phyloP scores from a whole-genome alignment of 2,329 filamentous ascomycete species.

The Alternaria ventricosa region DNA sequence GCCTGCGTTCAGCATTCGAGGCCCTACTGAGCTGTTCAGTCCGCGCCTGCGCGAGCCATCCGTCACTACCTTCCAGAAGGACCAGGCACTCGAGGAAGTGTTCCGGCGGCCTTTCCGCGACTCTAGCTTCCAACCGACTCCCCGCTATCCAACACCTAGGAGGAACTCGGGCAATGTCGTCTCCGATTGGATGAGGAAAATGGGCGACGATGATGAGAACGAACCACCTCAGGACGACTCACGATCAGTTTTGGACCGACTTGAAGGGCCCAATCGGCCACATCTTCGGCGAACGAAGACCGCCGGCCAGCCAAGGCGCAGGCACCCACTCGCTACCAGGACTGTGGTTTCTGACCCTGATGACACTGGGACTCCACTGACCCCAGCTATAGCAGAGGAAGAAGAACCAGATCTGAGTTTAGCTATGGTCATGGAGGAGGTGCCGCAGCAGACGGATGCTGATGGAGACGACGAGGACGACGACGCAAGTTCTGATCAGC shows the following conservation, averaged over 20 bases:
- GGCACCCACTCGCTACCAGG: slow-evolving; percentile 59
- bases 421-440: slow-evolving; percentile 50
- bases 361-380: slow-evolving; percentile 41
- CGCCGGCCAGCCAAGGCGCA: slow-evolving; percentile 40
- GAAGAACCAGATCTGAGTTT: slow-evolving; percentile 50
- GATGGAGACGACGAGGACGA: slow-evolving; percentile 85
- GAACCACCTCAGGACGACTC: slow-evolving; percentile 68
- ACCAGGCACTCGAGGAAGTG: slow-evolving; percentile 87
- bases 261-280: slow-evolving; percentile 61
- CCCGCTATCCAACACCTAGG: slow-evolving; percentile 58
- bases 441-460: slow-evolving; percentile 73
- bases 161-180: slow-evolving; percentile 82
- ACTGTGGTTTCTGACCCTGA: slow-evolving; percentile 66
- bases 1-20: slow-evolving; percentile 50
- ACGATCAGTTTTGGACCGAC: slow-evolving; percentile 62
- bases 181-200: slow-evolving; percentile 84
- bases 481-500: slow-evolving; percentile 37
- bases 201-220: slow-evolving; percentile 66
- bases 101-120: slow-evolving; percentile 74
- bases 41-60: slow-evolving; percentile 85
- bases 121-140: slow-evolving; percentile 51
- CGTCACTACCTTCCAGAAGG: slow-evolving; percentile 86
- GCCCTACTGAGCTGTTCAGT: slow-evolving; percentile 68
- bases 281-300: slow-evolving; percentile 61
- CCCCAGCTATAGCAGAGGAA: slow-evolving; percentile 53